These are phyloP conservation scores for Teratosphaeriaceae sp. DNA, from an alignment of 2,329 filamentous ascomycete species.

Conservation along the genomic window DNA sequence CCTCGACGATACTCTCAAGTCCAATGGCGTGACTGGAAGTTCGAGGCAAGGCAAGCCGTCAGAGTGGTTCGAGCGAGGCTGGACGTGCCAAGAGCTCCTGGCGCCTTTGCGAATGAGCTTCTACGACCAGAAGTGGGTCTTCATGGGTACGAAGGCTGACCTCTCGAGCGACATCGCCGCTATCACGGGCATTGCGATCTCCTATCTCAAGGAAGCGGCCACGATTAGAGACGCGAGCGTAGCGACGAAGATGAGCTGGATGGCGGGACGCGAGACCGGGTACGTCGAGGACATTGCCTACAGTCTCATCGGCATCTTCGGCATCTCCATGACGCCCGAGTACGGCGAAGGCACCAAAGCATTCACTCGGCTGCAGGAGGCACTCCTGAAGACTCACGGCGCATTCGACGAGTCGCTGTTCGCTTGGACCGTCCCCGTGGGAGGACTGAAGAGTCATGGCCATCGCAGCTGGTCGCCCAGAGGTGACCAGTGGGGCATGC, in stretches of 20 bases:
- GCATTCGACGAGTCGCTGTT: constrained; percentile 5
- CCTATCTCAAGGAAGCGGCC: neutral
- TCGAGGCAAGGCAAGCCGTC: neutral
- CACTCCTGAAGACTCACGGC: neutral
- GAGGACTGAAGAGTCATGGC: no score
- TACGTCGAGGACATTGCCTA: neutral
- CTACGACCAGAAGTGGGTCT: neutral
- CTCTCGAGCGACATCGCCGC: neutral
- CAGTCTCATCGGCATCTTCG: neutral
- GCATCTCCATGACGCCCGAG: neutral
- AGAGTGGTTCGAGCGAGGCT: neutral
- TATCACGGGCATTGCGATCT: neutral
- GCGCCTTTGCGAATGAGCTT: neutral
- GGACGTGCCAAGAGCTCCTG: neutral
- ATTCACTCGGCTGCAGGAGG: constrained; percentile 2
- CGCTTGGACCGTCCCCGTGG: neutral
- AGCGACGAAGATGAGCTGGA: neutral
- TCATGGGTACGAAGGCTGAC: neutral
- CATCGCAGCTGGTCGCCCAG: no score
- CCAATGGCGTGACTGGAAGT: neutral
- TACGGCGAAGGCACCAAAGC: constrained; percentile 2
- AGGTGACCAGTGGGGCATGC: no score
- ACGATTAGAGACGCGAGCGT: neutral
- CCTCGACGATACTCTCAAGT: neutral
- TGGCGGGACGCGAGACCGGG: constrained; percentile 1